Base-by-base conservation (phyloP, 331 rosid species). In the Dryas integrifolia region DNA sequence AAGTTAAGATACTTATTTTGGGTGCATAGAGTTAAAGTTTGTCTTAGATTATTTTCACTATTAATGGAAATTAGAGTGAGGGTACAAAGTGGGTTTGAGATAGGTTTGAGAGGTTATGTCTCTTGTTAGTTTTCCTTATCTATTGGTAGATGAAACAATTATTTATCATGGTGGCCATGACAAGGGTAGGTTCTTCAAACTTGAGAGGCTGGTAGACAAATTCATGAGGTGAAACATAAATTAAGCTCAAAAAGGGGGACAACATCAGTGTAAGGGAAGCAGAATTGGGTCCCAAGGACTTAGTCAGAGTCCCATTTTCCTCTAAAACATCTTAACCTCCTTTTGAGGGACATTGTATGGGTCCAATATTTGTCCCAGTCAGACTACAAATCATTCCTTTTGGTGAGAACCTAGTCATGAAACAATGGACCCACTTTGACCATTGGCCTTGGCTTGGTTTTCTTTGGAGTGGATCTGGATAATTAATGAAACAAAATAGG, bases 361-460 rank as follows among this genome's bases (percentile, higher is more conserved):
- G 68, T 69, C 84, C 57, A 30, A 30, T 30, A n/a, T 60, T 16
- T 45, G 62, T 47, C 78, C 77, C 51, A 50, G 76, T 78, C 82
- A 58, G 71, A 39, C 64, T 6, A 65, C 21, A 21, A 18, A 47
- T 62, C 71, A 53, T 58, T 47, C 38, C 60, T 61, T 64, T 53
- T 43, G 65, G 75, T 76, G 75, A 60, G 65, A 69, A 43, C 75
- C 60, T 81, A 61, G 79, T 81, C 73, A 81, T 72, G 67, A 76
- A 46, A 45, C 47, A 26, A 9, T 41, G 77, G 85, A 70, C 74
- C 82, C 76, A 82, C 70, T 82, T 77, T 82, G 82, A 82, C 76
- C 70, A 69, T 58, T 49, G 59, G 84, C 75, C 61, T 79, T 79
- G 70, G 65, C 73, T 24, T 75, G 13, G 55, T 24, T 68, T 68